Evolutionary conservation across 805 yeast genomes (phyloP).

Genomic region (Martiniozyma abietophila): DNA sequence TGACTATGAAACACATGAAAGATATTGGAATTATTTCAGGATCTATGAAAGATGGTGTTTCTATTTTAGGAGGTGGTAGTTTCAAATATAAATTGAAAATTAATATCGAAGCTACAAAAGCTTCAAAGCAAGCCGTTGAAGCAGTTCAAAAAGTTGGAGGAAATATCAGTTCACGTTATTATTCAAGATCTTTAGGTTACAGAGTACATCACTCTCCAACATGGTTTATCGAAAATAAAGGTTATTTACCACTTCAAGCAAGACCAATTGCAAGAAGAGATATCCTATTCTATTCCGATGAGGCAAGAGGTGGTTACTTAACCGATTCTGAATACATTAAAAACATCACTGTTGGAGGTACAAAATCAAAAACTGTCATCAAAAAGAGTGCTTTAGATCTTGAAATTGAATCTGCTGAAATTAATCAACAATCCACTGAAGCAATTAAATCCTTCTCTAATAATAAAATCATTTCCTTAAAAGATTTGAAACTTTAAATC

Average conservation of each 20-base stretch:
- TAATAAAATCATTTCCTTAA: conserved; percentile 19
- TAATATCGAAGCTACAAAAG: conserved; percentile 74
- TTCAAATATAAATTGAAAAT: conserved; percentile 46
- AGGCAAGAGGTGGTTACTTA: conserved; percentile 69
- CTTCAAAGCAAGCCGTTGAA: conserved; percentile 63
- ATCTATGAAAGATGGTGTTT: conserved; percentile 67
- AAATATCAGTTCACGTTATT: conserved; percentile 63
- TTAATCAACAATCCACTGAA: conserved; percentile 3
- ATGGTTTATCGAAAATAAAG: conserved; percentile 56
- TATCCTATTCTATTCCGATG: conserved; percentile 66
- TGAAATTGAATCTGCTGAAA: conserved; percentile 15
- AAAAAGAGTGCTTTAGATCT: conserved; percentile 18
- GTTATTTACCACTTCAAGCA: conserved; percentile 75
- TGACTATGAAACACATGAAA: conserved; percentile 71
- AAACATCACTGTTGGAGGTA: conserved; percentile 18
- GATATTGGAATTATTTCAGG: conserved; percentile 68
- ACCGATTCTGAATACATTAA: conserved; percentile 29
- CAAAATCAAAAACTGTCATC: conserved; percentile 9
- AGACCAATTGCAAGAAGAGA: conserved; percentile 80
- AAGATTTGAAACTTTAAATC: conserved; percentile 17
- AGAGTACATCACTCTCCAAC: conserved; percentile 72
- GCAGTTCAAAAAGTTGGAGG: conserved; percentile 70
- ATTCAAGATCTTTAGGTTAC: conserved; percentile 50
- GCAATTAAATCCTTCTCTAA: conserved; percentile 12
- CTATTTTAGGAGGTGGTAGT: conserved; percentile 62